Evolutionary conservation across 2,329 filamentous ascomycete genomes (phyloP).

Genomic region (Thermomyces lanuginosus): DNA sequence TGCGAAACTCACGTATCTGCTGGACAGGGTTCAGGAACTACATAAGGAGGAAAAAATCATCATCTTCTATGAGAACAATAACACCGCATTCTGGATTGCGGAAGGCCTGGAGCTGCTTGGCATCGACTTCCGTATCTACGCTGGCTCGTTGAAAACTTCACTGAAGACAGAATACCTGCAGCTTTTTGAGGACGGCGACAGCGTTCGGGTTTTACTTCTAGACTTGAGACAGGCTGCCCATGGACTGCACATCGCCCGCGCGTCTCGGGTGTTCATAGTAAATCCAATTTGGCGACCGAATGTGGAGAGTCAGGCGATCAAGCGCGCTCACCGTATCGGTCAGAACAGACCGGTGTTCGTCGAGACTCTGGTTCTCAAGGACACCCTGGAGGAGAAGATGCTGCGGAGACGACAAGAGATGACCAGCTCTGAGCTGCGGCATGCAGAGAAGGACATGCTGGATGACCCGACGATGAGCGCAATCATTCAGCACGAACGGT

Average conservation of each 20-base stretch:
- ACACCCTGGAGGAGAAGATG: constrained; percentile 74
- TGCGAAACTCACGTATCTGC: constrained; percentile 70
- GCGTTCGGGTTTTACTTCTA: constrained; percentile 70
- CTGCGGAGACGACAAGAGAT: constrained; percentile 56
- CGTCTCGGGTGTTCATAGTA: constrained; percentile 75
- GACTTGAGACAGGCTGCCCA: constrained; percentile 80
- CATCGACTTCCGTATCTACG: constrained; percentile 44
- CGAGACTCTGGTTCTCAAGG: constrained; percentile 66
- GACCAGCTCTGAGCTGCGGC: constrained; percentile 45
- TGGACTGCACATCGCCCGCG: constrained; percentile 68
- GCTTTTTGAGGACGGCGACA: constrained; percentile 54
- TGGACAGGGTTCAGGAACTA: constrained; percentile 54
- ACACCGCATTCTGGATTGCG: constrained; percentile 71
- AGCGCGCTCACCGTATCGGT: constrained; percentile 73
- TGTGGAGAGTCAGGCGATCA: constrained; percentile 80
- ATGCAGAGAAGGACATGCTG: constrained; percentile 39
- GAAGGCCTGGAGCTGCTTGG: constrained; percentile 60
- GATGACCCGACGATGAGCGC: constrained; percentile 42
- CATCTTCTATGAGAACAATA: constrained; percentile 81
- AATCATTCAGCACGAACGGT: constrained; percentile 41
- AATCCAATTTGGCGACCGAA: constrained; percentile 73
- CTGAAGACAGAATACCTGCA: constrained; percentile 60
- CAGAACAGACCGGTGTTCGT: constrained; percentile 65
- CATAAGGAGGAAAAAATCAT: constrained; percentile 68
- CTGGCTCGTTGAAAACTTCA: constrained; percentile 39